phyloP scores from a whole-genome alignment of 1,284 basidiomycete genomes.

The Puccinia polysora region DNA sequence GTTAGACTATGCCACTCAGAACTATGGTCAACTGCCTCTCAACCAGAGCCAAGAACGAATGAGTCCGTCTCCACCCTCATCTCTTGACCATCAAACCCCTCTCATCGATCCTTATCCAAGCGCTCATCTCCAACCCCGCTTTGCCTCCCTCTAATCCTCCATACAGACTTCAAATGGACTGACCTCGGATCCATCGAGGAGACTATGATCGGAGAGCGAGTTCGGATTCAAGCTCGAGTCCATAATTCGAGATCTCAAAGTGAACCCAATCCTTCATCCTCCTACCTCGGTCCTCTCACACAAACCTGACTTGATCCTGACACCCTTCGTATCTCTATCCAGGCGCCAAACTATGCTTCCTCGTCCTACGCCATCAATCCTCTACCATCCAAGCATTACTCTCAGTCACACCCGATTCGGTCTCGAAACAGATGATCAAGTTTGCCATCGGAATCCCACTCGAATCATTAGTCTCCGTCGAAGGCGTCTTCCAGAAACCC shows the following conservation, averaged over 20 bases:
- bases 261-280: constrained; percentile 3
- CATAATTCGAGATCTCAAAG: constrained; percentile 76
- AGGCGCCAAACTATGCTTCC: constrained; percentile 83
- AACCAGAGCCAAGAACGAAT: constrained; percentile 77
- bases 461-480: constrained; percentile 88
- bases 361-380: constrained; percentile 81
- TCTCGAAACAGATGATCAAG: constrained; percentile 98
- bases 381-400: constrained; percentile 86
- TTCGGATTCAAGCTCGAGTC: constrained; percentile 81
- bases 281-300: too few relatives aligned
- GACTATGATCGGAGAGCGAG: constrained; percentile 68
- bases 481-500: constrained; percentile 75
- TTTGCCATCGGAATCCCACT: constrained; percentile 73
- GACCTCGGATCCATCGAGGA: constrained; percentile 67
- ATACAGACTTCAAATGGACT: constrained; percentile 52
- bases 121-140: background rate
- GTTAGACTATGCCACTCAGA: constrained; percentile 72
- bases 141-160: background rate
- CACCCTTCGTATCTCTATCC: background rate
- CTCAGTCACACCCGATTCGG: constrained; percentile 67
- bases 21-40: constrained; percentile 84
- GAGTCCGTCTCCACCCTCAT: constrained; percentile 50
- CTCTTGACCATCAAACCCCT: too few relatives aligned
- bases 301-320: background rate
- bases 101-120: background rate